Evolutionary conservation across 495 filamentous ascomycete species (phyloP).

Genomic region (Viridothelium virens): DNA sequence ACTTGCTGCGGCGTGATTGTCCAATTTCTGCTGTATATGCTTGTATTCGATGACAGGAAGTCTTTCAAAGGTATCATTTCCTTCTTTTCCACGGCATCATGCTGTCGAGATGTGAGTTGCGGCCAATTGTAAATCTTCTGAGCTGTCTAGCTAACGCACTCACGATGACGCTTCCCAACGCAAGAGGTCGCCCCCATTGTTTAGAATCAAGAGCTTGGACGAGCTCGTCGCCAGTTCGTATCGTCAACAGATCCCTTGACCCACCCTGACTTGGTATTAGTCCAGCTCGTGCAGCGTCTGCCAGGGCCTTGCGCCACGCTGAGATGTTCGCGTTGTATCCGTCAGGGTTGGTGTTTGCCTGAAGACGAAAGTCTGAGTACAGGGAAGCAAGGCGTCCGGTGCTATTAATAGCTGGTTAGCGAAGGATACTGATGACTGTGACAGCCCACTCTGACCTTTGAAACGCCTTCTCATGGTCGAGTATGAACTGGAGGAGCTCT

Average conservation of each 20-base stretch:
- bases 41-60: slow-evolving; percentile 52
- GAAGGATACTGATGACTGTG: slow-evolving; percentile 12
- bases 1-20: slow-evolving; percentile 52
- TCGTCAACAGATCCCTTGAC: slow-evolving; percentile 46
- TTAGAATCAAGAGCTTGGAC: slow-evolving; percentile 61
- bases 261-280: slow-evolving; percentile 45
- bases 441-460: slow-evolving; percentile 43
- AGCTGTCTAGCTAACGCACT: neutral
- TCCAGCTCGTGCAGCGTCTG: slow-evolving; percentile 58
- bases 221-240: slow-evolving; percentile 63
- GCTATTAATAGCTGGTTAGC: slow-evolving; percentile 24
- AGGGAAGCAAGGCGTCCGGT: slow-evolving; percentile 82
- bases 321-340: slow-evolving; percentile 78
- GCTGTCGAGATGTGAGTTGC: neutral
- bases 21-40: slow-evolving; percentile 52
- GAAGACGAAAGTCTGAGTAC: slow-evolving; percentile 83
- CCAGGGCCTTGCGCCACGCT: slow-evolving; percentile 74
- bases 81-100: slow-evolving; percentile 60
- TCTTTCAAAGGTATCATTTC: slow-evolving; percentile 61
- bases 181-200: slow-evolving; percentile 78
- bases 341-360: slow-evolving; percentile 76
- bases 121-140: slow-evolving; percentile 22
- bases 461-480: slow-evolving; percentile 57
- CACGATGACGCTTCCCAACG: slow-evolving; percentile 63
- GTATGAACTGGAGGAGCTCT: slow-evolving; percentile 51